phyloP scores from a whole-genome alignment of 2,329 filamentous ascomycete species.

The Aspergillus ruber region DNA sequence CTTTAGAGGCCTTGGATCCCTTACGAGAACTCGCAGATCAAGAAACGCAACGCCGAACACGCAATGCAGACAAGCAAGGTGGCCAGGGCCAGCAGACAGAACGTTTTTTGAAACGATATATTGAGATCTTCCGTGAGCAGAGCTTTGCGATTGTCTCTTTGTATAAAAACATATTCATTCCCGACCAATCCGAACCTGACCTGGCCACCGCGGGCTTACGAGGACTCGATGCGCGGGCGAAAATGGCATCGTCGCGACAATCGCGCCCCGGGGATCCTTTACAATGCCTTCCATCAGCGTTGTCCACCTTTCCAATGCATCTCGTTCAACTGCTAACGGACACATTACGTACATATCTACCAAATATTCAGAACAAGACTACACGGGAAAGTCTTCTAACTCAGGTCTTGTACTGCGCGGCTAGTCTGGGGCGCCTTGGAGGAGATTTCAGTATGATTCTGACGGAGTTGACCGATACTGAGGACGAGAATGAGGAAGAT shows the following conservation, averaged over 20 bases:
- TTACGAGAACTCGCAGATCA: constrained; percentile 84
- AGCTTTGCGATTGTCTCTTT: constrained; percentile 93
- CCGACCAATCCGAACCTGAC: constrained; percentile 40
- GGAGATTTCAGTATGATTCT: constrained; percentile 90
- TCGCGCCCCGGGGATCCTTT: constrained; percentile 24
- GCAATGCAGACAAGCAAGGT: constrained; percentile 19
- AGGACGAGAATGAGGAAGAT: constrained; percentile 30
- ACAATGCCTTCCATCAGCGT: constrained; percentile 61
- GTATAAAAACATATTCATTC: constrained; percentile 82
- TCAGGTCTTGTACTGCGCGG: constrained; percentile 87
- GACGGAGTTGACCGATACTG: constrained; percentile 48
- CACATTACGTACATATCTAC: constrained; percentile 69
- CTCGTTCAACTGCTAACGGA: constrained; percentile 74
- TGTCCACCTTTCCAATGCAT: constrained; percentile 79
- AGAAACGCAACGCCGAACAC: constrained; percentile 52
- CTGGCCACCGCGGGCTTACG: constrained; percentile 19
- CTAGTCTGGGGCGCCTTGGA: constrained; percentile 80
- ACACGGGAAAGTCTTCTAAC: constrained; percentile 82
- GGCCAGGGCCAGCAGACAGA: constrained; percentile 79
- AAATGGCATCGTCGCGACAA: constrained; percentile 16
- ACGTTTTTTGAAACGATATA: constrained; percentile 86
- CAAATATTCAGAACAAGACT: constrained; percentile 71
- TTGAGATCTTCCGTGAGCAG: constrained; percentile 96
- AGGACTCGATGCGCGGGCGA: constrained; percentile 21
- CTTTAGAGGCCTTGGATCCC: constrained; percentile 76